These are phyloP conservation scores for Lecanosticta acicola DNA, from an alignment of 2,329 filamentous ascomycete genomes.

Conservation along the genomic window DNA sequence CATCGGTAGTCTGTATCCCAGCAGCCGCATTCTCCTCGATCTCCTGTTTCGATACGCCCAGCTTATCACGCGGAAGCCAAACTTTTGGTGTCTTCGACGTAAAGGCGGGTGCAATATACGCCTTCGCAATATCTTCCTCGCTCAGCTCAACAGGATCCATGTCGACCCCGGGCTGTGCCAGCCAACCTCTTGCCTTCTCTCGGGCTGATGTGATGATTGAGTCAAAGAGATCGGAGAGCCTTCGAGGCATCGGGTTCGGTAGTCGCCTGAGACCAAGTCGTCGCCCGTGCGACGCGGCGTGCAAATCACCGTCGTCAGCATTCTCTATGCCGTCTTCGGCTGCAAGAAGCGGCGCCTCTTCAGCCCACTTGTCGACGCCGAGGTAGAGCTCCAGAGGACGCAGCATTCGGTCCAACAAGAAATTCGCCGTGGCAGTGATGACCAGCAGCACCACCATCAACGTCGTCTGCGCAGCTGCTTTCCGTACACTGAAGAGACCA, in stretches of 20 bases:
- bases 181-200: slow-evolving; percentile 19
- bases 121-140: slow-evolving; percentile 33
- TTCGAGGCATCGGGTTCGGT: slow-evolving; percentile 20
- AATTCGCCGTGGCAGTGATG: slow-evolving; percentile 31
- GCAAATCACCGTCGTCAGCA: slow-evolving; percentile 26
- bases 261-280: slow-evolving; percentile 26
- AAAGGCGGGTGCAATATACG: slow-evolving; percentile 42
- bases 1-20: slow-evolving; percentile 40
- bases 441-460: slow-evolving; percentile 40
- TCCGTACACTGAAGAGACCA: slow-evolving; percentile 39
- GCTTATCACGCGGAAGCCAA: slow-evolving; percentile 43
- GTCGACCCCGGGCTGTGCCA: slow-evolving; percentile 16
- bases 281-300: slow-evolving; percentile 29
- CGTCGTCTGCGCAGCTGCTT: slow-evolving; percentile 38
- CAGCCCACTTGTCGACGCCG: slow-evolving; percentile 29
- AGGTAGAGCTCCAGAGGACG: slow-evolving; percentile 31
- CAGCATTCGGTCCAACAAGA: slow-evolving; percentile 28
- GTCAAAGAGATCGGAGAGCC: slow-evolving; percentile 29
- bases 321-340: slow-evolving; percentile 26
- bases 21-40: slow-evolving; percentile 37
- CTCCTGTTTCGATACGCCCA: slow-evolving; percentile 41
- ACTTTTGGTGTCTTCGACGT: slow-evolving; percentile 40
- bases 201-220: slow-evolving; percentile 24
- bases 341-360: slow-evolving; percentile 27
- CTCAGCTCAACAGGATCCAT: slow-evolving; percentile 20